phyloP scores from a whole-genome alignment of 805 yeast species.

The Yarrowia sp. region DNA sequence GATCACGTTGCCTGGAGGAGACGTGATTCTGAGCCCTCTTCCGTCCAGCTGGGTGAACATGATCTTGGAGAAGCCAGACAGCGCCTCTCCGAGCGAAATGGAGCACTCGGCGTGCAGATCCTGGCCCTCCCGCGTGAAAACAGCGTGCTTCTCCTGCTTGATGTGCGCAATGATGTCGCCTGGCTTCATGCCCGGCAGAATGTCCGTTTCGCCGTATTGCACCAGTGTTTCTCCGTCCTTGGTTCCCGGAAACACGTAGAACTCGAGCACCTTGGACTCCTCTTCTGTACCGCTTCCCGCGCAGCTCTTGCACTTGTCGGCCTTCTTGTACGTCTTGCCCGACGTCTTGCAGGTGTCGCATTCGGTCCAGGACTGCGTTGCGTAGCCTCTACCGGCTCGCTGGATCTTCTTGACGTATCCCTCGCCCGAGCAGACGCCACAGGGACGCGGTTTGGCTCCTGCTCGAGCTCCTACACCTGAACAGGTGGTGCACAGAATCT shows the following conservation, averaged over 20 bases:
- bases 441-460: constrained; percentile 53
- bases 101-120: constrained; percentile 62
- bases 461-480: constrained; percentile 72
- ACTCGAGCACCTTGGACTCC: constrained; percentile 71
- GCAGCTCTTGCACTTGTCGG: constrained; percentile 78
- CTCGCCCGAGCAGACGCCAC: constrained; percentile 69
- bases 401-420: constrained; percentile 62
- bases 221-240: constrained; percentile 58
- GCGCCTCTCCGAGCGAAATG: constrained; percentile 73
- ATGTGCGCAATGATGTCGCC: constrained; percentile 76
- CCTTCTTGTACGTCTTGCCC: constrained; percentile 58
- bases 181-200: constrained; percentile 63
- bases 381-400: constrained; percentile 72
- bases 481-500: constrained; percentile 69
- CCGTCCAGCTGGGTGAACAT: constrained; percentile 76
- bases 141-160: constrained; percentile 48
- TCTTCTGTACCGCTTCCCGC: constrained; percentile 59
- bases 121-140: constrained; percentile 55
- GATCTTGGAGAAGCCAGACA: constrained; percentile 72
- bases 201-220: constrained; percentile 71
- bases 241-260: constrained; percentile 72
- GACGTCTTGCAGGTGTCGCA: constrained; percentile 72
- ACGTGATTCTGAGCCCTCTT: constrained; percentile 60
- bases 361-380: constrained; percentile 56
- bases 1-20: constrained; percentile 76